Evolutionary conservation across 306 rosid species (phyloP), one percentile per base, ranked within the genome.

Genomic region (Hylodesmum podocarpum): DNA sequence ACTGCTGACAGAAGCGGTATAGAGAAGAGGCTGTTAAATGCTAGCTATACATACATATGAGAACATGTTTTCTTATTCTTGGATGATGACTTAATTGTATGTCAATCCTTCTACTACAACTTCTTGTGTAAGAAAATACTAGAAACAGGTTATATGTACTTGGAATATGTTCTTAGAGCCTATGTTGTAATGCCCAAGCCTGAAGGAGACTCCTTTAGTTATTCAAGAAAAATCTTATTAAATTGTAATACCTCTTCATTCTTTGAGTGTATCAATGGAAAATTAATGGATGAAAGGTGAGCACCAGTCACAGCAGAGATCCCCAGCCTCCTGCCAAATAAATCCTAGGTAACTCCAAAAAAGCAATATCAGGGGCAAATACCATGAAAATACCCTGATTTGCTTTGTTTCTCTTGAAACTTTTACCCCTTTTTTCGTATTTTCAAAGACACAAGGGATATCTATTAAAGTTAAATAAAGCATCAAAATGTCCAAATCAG

Each of bases 291-390:
- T 40, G 91, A 72, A 78, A 73, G 53, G 34, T 69, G 80, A 76
- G 76, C 92, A 80, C 78, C 80, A 70, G 73, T 73, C 75, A 80
- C 57, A 58, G 89, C 66, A 82, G 87, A 82, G 73, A 80, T 74
- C 80, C 78, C 84, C 74, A 58, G 82, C 84, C 83, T 87, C 83
- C 80, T 79, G 80, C 86, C 72, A 41, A 85, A 81, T 77, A 82
- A 83, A 85, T 51, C 96, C 94, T 86, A 87, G 82, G 81, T 76
- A 83, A 89, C 82, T 88, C 91, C 87, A 59, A 83, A 66, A 80
- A 72, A 71, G 72, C 73, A 81, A 68, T 73, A 86, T 86, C 79
- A 83, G 88, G 86, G 78, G 58, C 72, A 80, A 77, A 62, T 39
- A 72, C 61, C 59, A 57, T 36, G 46, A 69, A 61, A 70, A 65